Base-by-base conservation (phyloP, 2,329 filamentous ascomycete genomes). In the Cercospora zeina region DNA sequence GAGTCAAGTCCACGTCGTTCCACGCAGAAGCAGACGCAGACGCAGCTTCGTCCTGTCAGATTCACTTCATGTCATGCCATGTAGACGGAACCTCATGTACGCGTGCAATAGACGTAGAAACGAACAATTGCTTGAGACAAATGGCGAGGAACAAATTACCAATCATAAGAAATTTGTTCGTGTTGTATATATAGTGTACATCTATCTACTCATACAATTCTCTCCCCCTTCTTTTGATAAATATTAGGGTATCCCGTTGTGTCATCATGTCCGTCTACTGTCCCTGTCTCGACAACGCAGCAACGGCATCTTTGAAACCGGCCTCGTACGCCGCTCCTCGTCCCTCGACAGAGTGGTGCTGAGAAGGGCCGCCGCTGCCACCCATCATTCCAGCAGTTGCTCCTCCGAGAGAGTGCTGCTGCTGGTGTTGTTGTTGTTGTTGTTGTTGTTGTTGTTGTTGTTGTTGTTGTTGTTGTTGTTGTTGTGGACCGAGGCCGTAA, bases 261-360 rank as follows among this genome's bases (percentile, higher is more conserved):
- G 7, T 51, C 47, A 31, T 31, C 24, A 9, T 51, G 14, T 24
- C 4, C 24, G 24, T 10, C 47, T 51, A 51, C 47, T 51, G 47
- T 13, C 30, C 24, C 24, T 30, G 24, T 21, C 47, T 51, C 47
- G 53, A 37, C 53, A 55, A 55, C 16, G 53, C 31, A 37, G 53
- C 53, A n/a, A 62, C 54, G 19, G 59, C 59, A 53, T 62, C 59
- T 24, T 58, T 62, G 39, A 51, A 62, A 2, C 59, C 54, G 10
- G 59, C 59, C 10, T 62, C 59, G 21, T 62, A 63, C 27, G 56
- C 56, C 47, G 55, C 61, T 11, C 56, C 61, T 19, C 50, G 37
- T 31, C 54, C 57, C 49, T 60, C 39, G 10, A 36, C 58, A 47
- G 49, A 54, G 50, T 60, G 49, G 50, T 55, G 53, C 19, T 55